Conservation (phyloP, 208 protist species). For the Endotrypanum monterogeii region DNA sequence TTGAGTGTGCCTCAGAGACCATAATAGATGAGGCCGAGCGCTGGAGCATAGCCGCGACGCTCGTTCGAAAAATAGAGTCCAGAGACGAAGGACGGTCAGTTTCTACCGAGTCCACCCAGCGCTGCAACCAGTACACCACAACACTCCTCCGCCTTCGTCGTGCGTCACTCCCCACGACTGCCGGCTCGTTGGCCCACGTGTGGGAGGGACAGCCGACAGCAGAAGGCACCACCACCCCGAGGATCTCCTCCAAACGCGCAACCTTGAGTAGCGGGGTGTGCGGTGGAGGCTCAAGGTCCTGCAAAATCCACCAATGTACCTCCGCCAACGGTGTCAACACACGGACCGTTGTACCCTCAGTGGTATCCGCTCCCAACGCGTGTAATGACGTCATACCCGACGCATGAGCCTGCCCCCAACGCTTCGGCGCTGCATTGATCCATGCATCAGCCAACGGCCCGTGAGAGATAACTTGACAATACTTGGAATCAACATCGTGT, state of each 20-base stretch:
- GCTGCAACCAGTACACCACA: conserved; percentile 19
- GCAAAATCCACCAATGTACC: conserved; percentile 29
- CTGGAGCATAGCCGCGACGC: neutral
- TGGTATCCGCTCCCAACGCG: too few relatives aligned
- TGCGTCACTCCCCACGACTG: neutral
- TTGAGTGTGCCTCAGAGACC: neutral
- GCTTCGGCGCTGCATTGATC: neutral
- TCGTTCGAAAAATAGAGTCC: conserved; percentile 12
- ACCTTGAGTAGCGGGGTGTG: neutral
- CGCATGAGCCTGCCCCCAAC: neutral
- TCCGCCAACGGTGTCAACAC: conserved; percentile 23
- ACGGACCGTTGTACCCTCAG: neutral
- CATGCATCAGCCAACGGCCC: conserved; percentile 2
- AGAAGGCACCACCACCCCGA: conserved; percentile 16
- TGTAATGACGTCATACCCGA: neutral
- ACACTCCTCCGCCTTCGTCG: neutral
- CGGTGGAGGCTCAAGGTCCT: neutral
- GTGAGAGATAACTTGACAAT: neutral
- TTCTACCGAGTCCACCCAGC: conserved; percentile 19
- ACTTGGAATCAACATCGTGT: neutral
- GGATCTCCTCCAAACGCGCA: neutral
- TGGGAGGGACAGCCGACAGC: conserved; percentile 16
- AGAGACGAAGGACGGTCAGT: neutral
- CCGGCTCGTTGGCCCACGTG: neutral
- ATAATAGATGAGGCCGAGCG: neutral